Conservation (phyloP, 2,329 filamentous ascomycete genomes). For the Allantophomopsis lycopodina region DNA sequence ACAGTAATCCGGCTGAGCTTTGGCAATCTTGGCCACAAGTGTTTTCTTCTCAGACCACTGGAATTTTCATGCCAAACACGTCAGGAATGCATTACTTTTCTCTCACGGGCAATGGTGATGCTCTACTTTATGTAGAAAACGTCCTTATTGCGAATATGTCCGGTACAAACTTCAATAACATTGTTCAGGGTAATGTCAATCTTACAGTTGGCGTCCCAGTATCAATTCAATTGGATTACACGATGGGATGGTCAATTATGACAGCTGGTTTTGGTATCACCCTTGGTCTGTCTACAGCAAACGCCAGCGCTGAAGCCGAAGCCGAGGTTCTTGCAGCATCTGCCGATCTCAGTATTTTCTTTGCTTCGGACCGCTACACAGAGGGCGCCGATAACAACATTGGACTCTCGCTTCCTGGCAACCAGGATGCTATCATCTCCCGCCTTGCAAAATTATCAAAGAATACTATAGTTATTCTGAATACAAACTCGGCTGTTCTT, state of each 20-base stretch:
- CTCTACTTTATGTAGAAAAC: constrained; percentile 5
- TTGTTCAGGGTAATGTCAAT: background rate
- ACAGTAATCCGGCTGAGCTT: constrained; percentile 5
- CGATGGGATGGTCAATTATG: constrained; percentile 50
- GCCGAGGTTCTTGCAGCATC: constrained; percentile 23
- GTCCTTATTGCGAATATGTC: constrained; percentile 7
- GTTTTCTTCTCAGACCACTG: constrained; percentile 6
- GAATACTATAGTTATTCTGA: constrained; percentile 59
- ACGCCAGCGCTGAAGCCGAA: constrained; percentile 1
- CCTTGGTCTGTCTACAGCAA: constrained; percentile 3
- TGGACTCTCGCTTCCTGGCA: constrained; percentile 34
- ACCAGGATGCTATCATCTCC: constrained; percentile 55
- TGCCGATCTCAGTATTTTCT: constrained; percentile 8
- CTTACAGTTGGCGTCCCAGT: constrained; percentile 1
- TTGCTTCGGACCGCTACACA: constrained; percentile 7
- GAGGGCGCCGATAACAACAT: constrained; percentile 8
- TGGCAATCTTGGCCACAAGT: constrained; percentile 8
- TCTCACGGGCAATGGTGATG: constrained; percentile 6
- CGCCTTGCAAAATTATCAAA: constrained; percentile 53
- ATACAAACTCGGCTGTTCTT: constrained; percentile 61
- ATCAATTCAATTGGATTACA: constrained; percentile 50
- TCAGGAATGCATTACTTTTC: constrained; percentile 7
- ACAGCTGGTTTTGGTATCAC: constrained; percentile 33
- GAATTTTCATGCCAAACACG: constrained; percentile 6
- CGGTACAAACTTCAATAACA: constrained; percentile 24